Evolutionary conservation across 2,329 filamentous ascomycete genomes (phyloP).

Genomic region (Penicillium sp.): DNA sequence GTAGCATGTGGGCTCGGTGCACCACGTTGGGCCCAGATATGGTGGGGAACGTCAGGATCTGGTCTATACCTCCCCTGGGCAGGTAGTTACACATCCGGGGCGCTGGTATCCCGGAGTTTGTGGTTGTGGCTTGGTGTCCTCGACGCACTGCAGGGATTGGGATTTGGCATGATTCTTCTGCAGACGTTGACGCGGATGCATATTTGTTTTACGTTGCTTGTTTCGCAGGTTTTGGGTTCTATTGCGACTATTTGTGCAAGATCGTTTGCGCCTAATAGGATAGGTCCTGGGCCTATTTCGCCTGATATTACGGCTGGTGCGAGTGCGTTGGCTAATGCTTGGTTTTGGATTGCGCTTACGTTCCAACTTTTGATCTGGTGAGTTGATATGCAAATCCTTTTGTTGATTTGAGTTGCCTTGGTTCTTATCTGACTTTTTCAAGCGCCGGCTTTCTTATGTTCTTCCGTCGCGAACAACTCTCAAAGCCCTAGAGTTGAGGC

Average conservation of each 20-base stretch:
- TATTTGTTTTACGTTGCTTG: constrained; percentile 61
- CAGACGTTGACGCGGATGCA: constrained; percentile 66
- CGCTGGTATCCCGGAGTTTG: constrained; percentile 57
- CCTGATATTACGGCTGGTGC: constrained; percentile 58
- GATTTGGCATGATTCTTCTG: constrained; percentile 67
- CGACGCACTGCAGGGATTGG: constrained; percentile 65
- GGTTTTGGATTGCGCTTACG: constrained; percentile 62
- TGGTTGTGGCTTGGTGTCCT: constrained; percentile 70
- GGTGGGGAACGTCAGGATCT: constrained; percentile 63
- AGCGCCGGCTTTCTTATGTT: constrained; percentile 45
- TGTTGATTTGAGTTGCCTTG: background rate
- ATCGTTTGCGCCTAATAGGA: constrained; percentile 60
- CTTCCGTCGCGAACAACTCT: constrained; percentile 48
- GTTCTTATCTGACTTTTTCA: background rate
- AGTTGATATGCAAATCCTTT: constrained; percentile 39
- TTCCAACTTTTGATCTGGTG: constrained; percentile 61
- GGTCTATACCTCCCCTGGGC: constrained; percentile 65
- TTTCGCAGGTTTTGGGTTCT: constrained; percentile 62
- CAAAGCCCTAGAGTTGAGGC: constrained; percentile 33
- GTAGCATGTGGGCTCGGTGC: constrained; percentile 66
- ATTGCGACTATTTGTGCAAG: constrained; percentile 63
- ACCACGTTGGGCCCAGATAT: constrained; percentile 67
- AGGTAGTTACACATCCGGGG: constrained; percentile 54
- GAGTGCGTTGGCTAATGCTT: constrained; percentile 49
- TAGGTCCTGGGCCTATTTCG: constrained; percentile 63